A percentile compares a stretch with the other conserved stretches of the same genome.
Evolutionary conservation across 192 early-diverging fungal genomes (phyloP).

Genomic region (Tieghemiomyces parasiticus): DNA sequence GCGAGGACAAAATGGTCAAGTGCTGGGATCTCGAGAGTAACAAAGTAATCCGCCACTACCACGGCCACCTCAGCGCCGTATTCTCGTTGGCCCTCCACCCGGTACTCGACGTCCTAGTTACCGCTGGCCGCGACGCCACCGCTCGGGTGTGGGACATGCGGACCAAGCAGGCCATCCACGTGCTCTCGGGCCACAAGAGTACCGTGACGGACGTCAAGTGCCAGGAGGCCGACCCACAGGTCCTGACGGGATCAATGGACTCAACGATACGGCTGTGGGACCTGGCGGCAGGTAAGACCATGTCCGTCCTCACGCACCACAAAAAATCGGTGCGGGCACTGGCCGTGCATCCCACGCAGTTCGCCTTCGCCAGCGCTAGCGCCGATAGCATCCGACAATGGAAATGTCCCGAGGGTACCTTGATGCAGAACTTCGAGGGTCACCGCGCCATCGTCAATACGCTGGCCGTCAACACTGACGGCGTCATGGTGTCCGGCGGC

Average conservation of each 20-base stretch:
- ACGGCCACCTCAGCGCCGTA: constrained; percentile 91
- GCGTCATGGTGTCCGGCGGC: constrained; percentile 88
- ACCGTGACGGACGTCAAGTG: constrained; percentile 80
- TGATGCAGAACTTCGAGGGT: constrained; percentile 86
- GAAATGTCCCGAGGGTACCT: constrained; percentile 89
- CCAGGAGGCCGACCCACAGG: constrained; percentile 93
- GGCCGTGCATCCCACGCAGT: constrained; percentile 84
- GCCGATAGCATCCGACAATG: constrained; percentile 95
- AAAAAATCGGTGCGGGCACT: constrained; percentile 92
- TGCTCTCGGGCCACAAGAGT: constrained; percentile 70
- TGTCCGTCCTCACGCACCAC: constrained; percentile 91
- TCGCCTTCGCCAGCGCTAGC: constrained; percentile 77
- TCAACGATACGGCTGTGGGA: constrained; percentile 93
- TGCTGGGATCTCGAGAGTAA: constrained; percentile 99
- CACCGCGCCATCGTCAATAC: constrained; percentile 84
- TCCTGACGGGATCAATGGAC: constrained; percentile 89
- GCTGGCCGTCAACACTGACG: constrained; percentile 75
- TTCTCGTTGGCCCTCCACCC: constrained; percentile 88
- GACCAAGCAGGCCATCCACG: constrained; percentile 83
- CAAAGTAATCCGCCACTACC: constrained; percentile 98
- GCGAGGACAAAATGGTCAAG: constrained; percentile 98
- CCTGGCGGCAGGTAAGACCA: constrained; percentile 87
- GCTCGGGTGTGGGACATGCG: constrained; percentile 98
- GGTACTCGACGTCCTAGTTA: constrained; percentile 85
- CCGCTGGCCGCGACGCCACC: constrained; percentile 86